These are phyloP conservation scores for Jackrogersella multiformis DNA, from an alignment of 495 filamentous ascomycete species.

Conservation along the genomic window DNA sequence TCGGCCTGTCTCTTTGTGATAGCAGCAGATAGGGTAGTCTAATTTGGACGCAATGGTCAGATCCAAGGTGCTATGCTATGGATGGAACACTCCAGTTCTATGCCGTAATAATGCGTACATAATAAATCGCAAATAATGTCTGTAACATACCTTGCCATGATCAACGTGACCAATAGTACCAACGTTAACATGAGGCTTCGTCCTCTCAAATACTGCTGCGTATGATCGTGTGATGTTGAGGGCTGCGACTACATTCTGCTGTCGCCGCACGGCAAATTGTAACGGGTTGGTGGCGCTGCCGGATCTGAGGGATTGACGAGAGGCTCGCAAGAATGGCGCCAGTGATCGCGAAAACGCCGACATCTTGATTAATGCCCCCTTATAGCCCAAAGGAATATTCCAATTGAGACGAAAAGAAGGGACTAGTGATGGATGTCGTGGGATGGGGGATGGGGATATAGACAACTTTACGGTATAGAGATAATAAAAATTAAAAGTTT, in stretches of 20 bases:
- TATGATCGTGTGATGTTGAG: slow-evolving; percentile 75
- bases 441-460: background rate
- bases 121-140: slow-evolving; percentile 6
- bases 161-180: slow-evolving; percentile 99
- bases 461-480: slow-evolving; percentile 2
- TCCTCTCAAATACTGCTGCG: slow-evolving; percentile 81
- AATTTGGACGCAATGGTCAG: slow-evolving; percentile 42
- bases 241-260: slow-evolving; percentile 72
- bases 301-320: slow-evolving; percentile 68
- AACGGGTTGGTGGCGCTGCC: slow-evolving; percentile 70
- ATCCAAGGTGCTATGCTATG: no score
- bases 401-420: slow-evolving; percentile 43
- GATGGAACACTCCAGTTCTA: no score
- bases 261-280: slow-evolving; percentile 64
- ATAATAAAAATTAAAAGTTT: slow-evolving; percentile 36
- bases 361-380: slow-evolving; percentile 61
- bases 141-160: slow-evolving; percentile 86
- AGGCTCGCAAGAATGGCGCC: slow-evolving; percentile 74
- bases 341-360: slow-evolving; percentile 70
- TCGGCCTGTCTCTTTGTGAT: slow-evolving; percentile 97
- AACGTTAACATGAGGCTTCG: slow-evolving; percentile 98
- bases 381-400: slow-evolving; percentile 41
- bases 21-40: slow-evolving; percentile 97
- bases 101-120: no score
- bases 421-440: slow-evolving; percentile 22